Evolutionary conservation across 768 basidiomycete species (phyloP).

Genomic region (Hygrocybe punicea): DNA sequence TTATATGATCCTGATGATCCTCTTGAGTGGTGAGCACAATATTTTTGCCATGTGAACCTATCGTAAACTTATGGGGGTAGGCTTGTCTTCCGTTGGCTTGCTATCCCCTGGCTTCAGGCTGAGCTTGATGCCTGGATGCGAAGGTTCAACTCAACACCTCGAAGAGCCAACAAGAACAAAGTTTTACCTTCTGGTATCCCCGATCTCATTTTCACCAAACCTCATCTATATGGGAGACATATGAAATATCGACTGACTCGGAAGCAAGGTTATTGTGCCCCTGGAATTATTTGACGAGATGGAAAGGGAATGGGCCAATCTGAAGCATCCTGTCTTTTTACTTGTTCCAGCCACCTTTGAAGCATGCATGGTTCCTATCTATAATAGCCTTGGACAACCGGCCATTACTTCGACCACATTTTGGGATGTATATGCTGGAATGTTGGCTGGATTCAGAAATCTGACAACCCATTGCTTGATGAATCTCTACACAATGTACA

Average conservation of each 20-base stretch:
- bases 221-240: conserved; percentile 25
- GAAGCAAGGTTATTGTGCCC: conserved; percentile 25
- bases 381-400: conserved; percentile 24
- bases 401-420: conserved; percentile 16
- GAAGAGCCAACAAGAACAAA: conserved; percentile 29
- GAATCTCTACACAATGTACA: not conserved
- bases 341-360: conserved; percentile 33
- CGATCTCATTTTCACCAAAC: conserved; percentile 24
- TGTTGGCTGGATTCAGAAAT: not conserved
- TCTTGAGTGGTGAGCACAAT: conserved; percentile 17
- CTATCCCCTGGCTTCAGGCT: conserved; percentile 34
- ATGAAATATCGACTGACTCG: too few relatives aligned
- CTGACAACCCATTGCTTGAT: not conserved
- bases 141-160: conserved; percentile 20
- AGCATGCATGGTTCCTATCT: conserved; percentile 16
- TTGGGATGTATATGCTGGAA: conserved; percentile 18
- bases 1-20: conserved; percentile 28
- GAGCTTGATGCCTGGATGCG: conserved; percentile 32
- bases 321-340: conserved; percentile 34
- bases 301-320: conserved; percentile 28
- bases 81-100: conserved; percentile 19
- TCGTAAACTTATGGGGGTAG: conserved; percentile 6
- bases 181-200: conserved; percentile 39
- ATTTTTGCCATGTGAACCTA: conserved; percentile 11
- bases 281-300: conserved; percentile 15